Base-by-base conservation (phyloP, 768 basidiomycete genomes). In the Mycena floridula region DNA sequence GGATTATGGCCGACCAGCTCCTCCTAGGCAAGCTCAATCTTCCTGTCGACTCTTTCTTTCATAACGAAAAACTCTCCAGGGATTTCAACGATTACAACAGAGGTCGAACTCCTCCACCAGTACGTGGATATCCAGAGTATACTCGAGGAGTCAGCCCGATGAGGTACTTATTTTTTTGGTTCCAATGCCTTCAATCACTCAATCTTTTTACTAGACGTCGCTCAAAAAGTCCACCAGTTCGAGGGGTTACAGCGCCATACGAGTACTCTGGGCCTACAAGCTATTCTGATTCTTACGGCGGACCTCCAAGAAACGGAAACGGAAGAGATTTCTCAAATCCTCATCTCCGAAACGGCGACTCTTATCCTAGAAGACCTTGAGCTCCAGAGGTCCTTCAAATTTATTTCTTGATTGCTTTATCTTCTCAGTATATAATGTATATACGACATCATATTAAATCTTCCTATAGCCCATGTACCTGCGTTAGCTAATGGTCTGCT, bases 191-290 rank as follows among this genome's bases (percentile, higher is more conserved):
- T 13, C 18, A 7, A 35, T 18, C 32, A 35, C 15, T 18, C 18
- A 13, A 35, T 15, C 18, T 35, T 13, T 35, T 13, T 35, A 13
- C 18, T 18, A 85, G 84, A 46, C 82, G 86, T 53, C 82, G 86
- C 42, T 89, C 87, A 25, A 73, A 79, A 54, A 89, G 86, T 54
- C 83, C 82, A 45, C 73, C 75, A 49, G 64, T 74, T 45, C 69
- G 78, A 13, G 32, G 32, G 18, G 15, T 18, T 35, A n/a, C n/a
- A n/a, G 15, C 32, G 32, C 32, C 32, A 4, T 35, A 15, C 7
- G 32, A 35, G 32, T 35, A 35, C 7, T 3, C 32, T 35, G n/a
- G n/a, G n/a, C 32, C 32, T 15, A 35, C 3, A 13, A 35, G 7
- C 7, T 35, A 15, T 35, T 18, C 32, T 35, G 32, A 35, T 35